Evolutionary conservation across 1,284 basidiomycete genomes (phyloP), one percentile per base, ranked within the genome.

Genomic region (Fomitiporia mediterranea): DNA sequence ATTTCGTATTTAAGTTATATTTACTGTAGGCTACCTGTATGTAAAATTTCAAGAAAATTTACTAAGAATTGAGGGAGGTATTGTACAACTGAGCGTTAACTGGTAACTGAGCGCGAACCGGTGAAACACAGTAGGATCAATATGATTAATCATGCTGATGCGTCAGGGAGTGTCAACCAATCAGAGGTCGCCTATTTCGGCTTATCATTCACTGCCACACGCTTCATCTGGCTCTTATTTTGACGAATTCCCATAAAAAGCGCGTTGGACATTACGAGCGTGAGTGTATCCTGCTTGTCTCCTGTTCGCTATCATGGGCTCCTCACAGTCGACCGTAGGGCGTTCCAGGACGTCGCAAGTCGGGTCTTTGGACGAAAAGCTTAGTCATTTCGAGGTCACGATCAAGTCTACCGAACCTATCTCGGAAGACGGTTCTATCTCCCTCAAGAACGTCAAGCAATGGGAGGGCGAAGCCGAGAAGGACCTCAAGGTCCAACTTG

Each of bases 401-500:
- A n/a, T 46, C 13, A 40, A 28, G 17, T 30, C 57, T 48, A 47
- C 54, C 65, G 51, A 58, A 3, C 70, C 71, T 4, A 56, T 66
- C 9, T 72, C 73, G 5, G 57, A 69, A 40, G 75, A 82, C 62
- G 86, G 89, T 32, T 72, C 84, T 28, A 70, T 92, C 54, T 77
- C 83, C 39, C 64, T 80, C 19, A 70, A 74, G 55, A 82, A 80
- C 60, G 65, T 92, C 44, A 71, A 76, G 9, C 68, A 75, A 19
- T 92, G 89, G 90, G 86, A 91, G 70, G 68, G 72, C 0, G 70
- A 74, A 11, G 78, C 83, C 21, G 68, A 78, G 7, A 66, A 76
- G 5, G 77, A 83, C 59, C 79, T 88, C 13, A 89, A 89, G 68
- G 75, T 84, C 8, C 77, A 81, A 63, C 81, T 97, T 34, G 87